Evolutionary conservation across 768 basidiomycete species (phyloP).

Genomic region (Gymnopilus dilepis): DNA sequence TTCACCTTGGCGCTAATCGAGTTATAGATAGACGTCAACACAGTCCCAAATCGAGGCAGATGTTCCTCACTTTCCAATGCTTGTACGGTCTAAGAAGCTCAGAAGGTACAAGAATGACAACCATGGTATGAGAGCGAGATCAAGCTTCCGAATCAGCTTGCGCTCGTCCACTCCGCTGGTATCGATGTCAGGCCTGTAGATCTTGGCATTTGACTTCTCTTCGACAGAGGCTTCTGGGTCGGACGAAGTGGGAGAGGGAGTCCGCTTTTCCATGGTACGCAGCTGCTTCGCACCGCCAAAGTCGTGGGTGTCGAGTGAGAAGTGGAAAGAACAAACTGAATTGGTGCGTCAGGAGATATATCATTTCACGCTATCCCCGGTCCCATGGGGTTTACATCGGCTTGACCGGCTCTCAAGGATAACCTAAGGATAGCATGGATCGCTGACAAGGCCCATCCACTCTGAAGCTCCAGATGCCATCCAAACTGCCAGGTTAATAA

Average conservation of each 20-base stretch:
- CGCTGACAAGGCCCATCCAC: conserved; percentile 1
- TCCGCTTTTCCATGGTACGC: conserved; percentile 23
- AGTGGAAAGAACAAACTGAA: conserved; percentile 7
- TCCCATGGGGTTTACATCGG: conserved; percentile 1
- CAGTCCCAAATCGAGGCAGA: conserved; percentile 12
- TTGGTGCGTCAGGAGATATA: conserved; percentile 12
- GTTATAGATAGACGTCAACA: conserved; percentile 14
- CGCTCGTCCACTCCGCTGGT: conserved; percentile 68
- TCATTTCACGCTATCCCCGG: conserved; percentile 6
- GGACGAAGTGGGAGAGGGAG: conserved; percentile 26
- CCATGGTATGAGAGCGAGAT: conserved; percentile 71
- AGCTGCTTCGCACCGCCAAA: conserved; percentile 2
- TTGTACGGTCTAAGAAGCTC: conserved; percentile 63
- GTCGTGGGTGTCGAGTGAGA: conserved; percentile 12
- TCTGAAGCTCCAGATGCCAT: conserved; percentile 2
- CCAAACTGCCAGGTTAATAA: conserved; percentile 1
- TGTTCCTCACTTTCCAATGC: conserved; percentile 52
- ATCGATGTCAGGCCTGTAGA: conserved; percentile 59
- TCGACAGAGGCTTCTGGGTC: conserved; percentile 37
- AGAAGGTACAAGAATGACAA: conserved; percentile 77
- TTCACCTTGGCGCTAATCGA: conserved; percentile 49
- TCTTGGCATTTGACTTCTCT: conserved; percentile 26
- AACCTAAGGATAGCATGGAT: not conserved
- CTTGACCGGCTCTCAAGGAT: not conserved
- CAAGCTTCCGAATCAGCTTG: conserved; percentile 73